Evolutionary conservation across 139 green algal species (phyloP), one percentile per base, ranked within the genome.

Genomic region (Micractinium sp.): DNA sequence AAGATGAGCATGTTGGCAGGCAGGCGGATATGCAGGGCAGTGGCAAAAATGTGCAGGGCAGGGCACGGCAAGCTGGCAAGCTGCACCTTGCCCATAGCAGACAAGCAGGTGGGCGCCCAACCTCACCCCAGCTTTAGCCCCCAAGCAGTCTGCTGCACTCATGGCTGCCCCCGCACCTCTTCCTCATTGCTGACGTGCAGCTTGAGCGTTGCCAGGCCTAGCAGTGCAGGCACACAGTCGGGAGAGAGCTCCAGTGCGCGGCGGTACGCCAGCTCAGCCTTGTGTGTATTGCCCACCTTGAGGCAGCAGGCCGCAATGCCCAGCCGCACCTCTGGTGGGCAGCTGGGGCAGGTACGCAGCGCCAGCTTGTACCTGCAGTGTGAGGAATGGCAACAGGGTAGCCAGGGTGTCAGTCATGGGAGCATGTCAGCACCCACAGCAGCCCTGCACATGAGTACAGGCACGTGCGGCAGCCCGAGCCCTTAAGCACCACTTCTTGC

Each of bases 261-360:
- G 78, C 92, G 67, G 88, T 94, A 98, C 2, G 95, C 95, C 20
- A 90, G 85, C 14, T 79, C 78, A 23, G 95, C 95, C 56, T 91
- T 94, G 53, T 81, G 87, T 22, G 94, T 83, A 56, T 95, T 90
- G 39, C 96, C 95, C 69, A 97, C 87, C 39, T 89, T 87, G 73
- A 96, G 95, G 76, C 92, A 90, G 90, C 95, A 98, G 0, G 93
- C 93, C 1, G 92, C 97, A 23, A 99, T 95, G 90, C 97, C 97
- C 85, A 98, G 92, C 22, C 97, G 94, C 53, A 99, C 95, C 81
- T 98, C 94, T 0, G 96, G 85, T 0, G 97, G 97, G 76, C 91
- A 94, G 9, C 53, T 81, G 20, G 97, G 97, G 91, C 96, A 92
- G 35, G 90, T 41, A 12, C 82, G 86, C 69, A 99, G 90, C 23